Evolutionary conservation across 176 grass and related monocot genomes (phyloP).

Genomic region (Aechmea fasciata): DNA sequence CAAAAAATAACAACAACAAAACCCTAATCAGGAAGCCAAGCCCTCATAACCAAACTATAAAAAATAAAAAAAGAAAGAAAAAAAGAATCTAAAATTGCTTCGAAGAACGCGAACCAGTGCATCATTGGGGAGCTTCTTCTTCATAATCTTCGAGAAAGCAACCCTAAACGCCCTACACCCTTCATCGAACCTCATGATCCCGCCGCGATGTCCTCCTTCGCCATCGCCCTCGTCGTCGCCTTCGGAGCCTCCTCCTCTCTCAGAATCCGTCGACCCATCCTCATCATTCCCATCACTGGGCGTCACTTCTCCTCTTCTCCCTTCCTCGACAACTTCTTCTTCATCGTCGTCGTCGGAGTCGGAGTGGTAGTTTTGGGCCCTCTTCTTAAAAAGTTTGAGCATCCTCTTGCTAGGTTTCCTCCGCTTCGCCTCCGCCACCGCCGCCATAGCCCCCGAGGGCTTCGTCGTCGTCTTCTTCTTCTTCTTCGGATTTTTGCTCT

Average conservation of each 20-base stretch:
- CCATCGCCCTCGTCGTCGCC: constrained; percentile 26
- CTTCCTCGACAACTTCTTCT: constrained; percentile 3
- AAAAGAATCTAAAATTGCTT: background rate
- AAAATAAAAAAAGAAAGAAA: background rate
- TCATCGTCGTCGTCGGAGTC: constrained; percentile 27
- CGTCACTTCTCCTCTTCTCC: background rate
- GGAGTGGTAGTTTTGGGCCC: constrained; percentile 79
- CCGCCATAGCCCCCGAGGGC: constrained; percentile 20
- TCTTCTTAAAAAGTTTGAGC: constrained; percentile 68
- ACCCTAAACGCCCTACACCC: constrained; percentile 73
- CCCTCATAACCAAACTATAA: background rate
- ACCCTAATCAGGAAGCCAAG: background rate
- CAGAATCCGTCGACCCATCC: constrained; percentile 17
- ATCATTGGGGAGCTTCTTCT: constrained; percentile 50
- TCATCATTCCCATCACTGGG: constrained; percentile 19
- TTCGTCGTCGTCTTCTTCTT: constrained; percentile 21
- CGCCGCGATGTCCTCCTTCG: constrained; percentile 9
- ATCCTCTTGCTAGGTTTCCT: constrained; percentile 62
- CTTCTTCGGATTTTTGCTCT: constrained; percentile 22
- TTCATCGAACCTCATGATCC: constrained; percentile 51
- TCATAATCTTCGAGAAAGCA: constrained; percentile 86
- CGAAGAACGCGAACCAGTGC: constrained; percentile 38
- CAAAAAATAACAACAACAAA: background rate
- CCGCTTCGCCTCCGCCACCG: constrained; percentile 25
- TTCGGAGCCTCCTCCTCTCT: constrained; percentile 19